Conservation (phyloP, 192 early-diverging fungal species). For the Dimargaris verticillata region DNA sequence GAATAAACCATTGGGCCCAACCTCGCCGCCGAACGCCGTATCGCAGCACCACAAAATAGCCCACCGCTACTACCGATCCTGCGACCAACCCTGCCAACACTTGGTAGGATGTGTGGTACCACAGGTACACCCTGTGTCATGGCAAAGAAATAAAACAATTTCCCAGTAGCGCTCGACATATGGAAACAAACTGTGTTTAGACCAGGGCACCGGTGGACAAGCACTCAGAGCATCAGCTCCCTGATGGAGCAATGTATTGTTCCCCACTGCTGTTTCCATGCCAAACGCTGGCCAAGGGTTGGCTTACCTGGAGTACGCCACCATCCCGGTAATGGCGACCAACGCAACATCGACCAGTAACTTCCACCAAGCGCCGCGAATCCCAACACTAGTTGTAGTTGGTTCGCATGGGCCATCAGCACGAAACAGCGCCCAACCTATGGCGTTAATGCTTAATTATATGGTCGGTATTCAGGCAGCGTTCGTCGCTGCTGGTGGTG, state of each 20-base stretch:
- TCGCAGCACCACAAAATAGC: constrained; percentile 34
- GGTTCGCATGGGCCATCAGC: not conserved
- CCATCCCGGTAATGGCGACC: constrained; percentile 15
- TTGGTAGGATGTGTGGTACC: constrained; percentile 57
- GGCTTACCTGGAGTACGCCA: constrained; percentile 29
- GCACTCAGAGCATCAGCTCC: not conserved
- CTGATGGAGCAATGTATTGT: not conserved
- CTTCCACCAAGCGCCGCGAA: constrained; percentile 20
- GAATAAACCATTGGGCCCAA: constrained; percentile 24
- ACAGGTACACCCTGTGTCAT: constrained; percentile 30
- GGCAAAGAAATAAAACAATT: not conserved
- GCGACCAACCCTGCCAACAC: constrained; percentile 43
- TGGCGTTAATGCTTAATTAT: not conserved
- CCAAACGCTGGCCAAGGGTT: not conserved
- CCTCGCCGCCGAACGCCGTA: constrained; percentile 22
- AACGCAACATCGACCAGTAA: constrained; percentile 15
- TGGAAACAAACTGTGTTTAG: not conserved
- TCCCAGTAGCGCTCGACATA: not conserved
- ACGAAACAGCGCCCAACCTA: not conserved
- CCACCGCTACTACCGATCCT: constrained; percentile 34
- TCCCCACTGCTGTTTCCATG: not conserved
- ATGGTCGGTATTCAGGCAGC: constrained; percentile 4
- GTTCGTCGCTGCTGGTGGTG: not conserved
- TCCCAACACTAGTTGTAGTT: constrained; percentile 5
- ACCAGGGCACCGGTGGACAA: not conserved